Base-by-base conservation (phyloP, 805 yeast genomes). In the Starmerella scarabaei region DNA sequence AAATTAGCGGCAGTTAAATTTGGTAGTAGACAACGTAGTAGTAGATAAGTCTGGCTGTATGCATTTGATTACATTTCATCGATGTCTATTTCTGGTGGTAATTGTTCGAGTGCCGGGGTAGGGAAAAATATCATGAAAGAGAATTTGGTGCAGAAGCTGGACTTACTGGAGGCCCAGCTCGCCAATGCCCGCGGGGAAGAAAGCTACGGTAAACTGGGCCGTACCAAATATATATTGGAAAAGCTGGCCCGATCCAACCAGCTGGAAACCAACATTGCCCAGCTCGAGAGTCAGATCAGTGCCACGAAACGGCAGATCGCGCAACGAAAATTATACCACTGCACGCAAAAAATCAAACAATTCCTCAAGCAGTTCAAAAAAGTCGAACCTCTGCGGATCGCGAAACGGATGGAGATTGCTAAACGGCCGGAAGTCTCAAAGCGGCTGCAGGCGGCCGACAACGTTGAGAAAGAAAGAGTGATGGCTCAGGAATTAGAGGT, bases 61-160 rank as follows among this genome's bases (percentile, higher is more conserved):
- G n/a, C n/a, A n/a, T n/a, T n/a, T n/a, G n/a, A n/a, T n/a, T n/a
- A n/a, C n/a, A n/a, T n/a, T n/a, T n/a, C n/a, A n/a, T n/a, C n/a
- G n/a, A n/a, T n/a, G n/a, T n/a, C n/a, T n/a, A n/a, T n/a, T n/a
- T n/a, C n/a, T n/a, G n/a, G n/a, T n/a, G n/a, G n/a, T n/a, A n/a
- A n/a, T n/a, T n/a, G n/a, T n/a, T n/a, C n/a, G n/a, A n/a, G n/a
- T 15, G 31, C 11, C 9, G 7, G 26, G 26, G 26, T 23, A 23
- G 26, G 26, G 26, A 7, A 11, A 23, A 23, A 23, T 7, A 14
- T 9, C 24, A 49, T 49, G 49, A 52, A 53, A 38, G 58, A 59
- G 35, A 62, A 62, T 42, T 49, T 58, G 36, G 38, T 54, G 23
- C 62, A 61, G 55, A 53, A 60, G 45, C 50, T 63, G 31, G 66